phyloP scores from a whole-genome alignment of 1,284 basidiomycete species.

The Boletus albobrunnescens region DNA sequence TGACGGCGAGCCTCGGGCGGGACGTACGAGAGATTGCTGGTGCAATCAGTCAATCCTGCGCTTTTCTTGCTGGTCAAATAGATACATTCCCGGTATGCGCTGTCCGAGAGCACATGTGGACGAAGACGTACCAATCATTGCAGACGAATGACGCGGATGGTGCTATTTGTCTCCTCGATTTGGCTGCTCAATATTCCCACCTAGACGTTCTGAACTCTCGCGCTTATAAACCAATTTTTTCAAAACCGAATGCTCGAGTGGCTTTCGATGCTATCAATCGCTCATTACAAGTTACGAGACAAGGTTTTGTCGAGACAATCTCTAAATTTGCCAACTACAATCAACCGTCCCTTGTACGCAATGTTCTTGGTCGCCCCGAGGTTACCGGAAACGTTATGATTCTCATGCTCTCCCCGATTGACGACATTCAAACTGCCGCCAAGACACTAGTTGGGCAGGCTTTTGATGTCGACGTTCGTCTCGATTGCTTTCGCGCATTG shows the following conservation, averaged over 20 bases:
- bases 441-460: conserved; percentile 76
- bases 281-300: conserved; percentile 51
- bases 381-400: conserved; percentile 56
- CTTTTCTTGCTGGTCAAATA: conserved; percentile 34
- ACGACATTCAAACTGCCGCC: conserved; percentile 66
- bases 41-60: conserved; percentile 40
- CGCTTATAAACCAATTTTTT: conserved; percentile 44
- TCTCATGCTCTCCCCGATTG: conserved; percentile 78
- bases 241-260: conserved; percentile 29
- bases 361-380: conserved; percentile 49
- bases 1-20: conserved; percentile 40
- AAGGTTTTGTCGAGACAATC: conserved; percentile 60
- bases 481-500: conserved; percentile 80
- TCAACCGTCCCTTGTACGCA: conserved; percentile 44
- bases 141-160: conserved; percentile 56
- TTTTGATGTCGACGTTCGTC: conserved; percentile 80
- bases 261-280: conserved; percentile 55
- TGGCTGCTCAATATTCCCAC: conserved; percentile 59
- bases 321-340: conserved; percentile 61
- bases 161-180: conserved; percentile 52
- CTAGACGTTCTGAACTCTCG: conserved; percentile 56
- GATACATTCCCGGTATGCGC: conserved; percentile 30
- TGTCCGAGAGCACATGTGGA: conserved; percentile 65
- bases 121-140: conserved; percentile 56
- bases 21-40: conserved; percentile 43